These are phyloP conservation scores for Neurospora sp. DNA, from an alignment of 2,329 filamentous ascomycete species.

Conservation along the genomic window DNA sequence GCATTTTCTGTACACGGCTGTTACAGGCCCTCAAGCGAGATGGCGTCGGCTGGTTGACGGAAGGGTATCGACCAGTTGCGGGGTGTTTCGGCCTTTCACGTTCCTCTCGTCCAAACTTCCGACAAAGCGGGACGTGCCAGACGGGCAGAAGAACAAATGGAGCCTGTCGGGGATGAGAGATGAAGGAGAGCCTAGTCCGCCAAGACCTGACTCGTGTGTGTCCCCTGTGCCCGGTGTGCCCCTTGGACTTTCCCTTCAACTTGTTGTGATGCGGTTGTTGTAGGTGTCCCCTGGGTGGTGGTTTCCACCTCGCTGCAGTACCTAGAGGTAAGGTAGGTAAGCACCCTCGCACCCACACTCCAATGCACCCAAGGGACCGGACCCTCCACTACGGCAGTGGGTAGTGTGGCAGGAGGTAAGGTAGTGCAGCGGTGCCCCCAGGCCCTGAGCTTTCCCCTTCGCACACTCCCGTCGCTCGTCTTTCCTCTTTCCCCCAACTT, in stretches of 20 bases:
- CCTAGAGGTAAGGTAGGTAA: not conserved
- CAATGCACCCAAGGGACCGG: not conserved
- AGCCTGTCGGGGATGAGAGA: not conserved
- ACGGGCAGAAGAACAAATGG: not conserved
- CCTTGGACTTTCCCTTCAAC: not conserved
- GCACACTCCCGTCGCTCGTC: conserved; percentile 11
- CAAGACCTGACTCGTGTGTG: not conserved
- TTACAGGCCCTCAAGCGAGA: not conserved
- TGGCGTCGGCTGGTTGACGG: not conserved
- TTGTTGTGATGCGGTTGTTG: not conserved
- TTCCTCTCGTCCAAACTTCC: not conserved
- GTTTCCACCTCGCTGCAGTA: not conserved
- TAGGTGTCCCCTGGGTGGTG: not conserved
- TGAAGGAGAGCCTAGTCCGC: not conserved
- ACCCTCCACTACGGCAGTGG: not conserved
- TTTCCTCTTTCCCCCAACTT: conserved; percentile 9
- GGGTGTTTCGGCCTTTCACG: not conserved
- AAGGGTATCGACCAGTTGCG: not conserved
- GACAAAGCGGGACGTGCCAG: not conserved
- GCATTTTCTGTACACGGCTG: not conserved
- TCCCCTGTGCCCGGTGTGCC: not conserved
- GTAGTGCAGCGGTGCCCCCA: conserved; percentile 2
- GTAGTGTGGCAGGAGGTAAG: not conserved
- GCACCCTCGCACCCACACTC: not conserved
- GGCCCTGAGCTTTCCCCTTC: conserved; percentile 7